Conservation (phyloP, 2,329 filamentous ascomycete genomes). For the Dothidotthia symphoricarpi region DNA sequence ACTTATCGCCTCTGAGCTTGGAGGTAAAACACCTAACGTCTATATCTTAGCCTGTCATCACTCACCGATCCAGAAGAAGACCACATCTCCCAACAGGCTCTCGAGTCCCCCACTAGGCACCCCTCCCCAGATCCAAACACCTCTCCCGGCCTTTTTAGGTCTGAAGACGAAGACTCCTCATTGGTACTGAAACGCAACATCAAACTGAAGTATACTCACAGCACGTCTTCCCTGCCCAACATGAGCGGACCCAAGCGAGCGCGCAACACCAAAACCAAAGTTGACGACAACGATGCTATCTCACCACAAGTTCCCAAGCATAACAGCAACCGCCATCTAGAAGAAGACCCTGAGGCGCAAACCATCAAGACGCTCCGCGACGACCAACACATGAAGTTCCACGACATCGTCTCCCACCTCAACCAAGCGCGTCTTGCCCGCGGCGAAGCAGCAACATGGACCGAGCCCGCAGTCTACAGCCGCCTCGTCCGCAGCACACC, state of each 20-base stretch:
- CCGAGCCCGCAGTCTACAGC: constrained; percentile 35
- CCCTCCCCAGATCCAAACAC: no score
- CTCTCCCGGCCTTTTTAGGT: no score
- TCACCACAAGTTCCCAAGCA: constrained; percentile 5
- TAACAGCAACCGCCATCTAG: background rate
- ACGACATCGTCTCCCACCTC: constrained; percentile 27
- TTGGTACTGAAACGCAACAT: no score
- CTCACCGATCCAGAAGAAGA: no score
- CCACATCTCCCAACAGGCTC: no score
- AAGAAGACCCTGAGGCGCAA: constrained; percentile 33
- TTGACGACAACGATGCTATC: constrained; percentile 13
- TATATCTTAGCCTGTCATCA: no score
- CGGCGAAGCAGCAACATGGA: constrained; percentile 21
- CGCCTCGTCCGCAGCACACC: constrained; percentile 37
- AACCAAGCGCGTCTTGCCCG: constrained; percentile 21
- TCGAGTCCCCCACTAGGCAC: no score
- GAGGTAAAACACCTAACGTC: no score
- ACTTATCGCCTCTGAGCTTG: no score
- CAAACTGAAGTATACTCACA: no score
- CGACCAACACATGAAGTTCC: constrained; percentile 26
- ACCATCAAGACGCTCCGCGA: constrained; percentile 35
- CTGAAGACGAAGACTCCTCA: no score
- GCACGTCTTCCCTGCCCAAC: no score
- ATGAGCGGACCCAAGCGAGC: constrained; percentile 11
- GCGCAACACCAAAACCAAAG: constrained; percentile 16